Conservation (phyloP, 108 stramenopile genomes). For the Chaetoceros tenuissimus region DNA sequence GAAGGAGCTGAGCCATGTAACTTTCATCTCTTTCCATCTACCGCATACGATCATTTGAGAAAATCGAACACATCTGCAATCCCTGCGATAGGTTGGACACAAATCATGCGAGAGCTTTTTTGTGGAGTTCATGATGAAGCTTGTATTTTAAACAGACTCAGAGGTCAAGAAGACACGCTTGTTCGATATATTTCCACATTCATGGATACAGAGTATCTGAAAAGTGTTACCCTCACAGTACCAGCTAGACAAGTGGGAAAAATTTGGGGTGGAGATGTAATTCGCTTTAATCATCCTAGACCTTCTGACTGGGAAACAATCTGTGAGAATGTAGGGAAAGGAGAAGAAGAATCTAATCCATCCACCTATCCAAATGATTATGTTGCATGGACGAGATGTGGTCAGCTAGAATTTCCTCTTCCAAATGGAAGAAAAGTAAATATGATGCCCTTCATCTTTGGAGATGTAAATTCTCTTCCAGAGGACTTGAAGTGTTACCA, state of each 20-base stretch:
- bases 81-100: constrained; percentile 3
- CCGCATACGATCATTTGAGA: too few relatives aligned
- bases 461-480: constrained; percentile 1
- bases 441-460: constrained; percentile 9
- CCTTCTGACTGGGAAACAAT: too few relatives aligned
- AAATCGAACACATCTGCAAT: too few relatives aligned
- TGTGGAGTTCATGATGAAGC: background rate
- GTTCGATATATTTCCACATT: background rate
- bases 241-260: too few relatives aligned
- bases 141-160: background rate
- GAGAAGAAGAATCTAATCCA: too few relatives aligned
- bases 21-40: too few relatives aligned
- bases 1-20: too few relatives aligned
- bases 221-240: background rate
- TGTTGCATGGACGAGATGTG: constrained; percentile 6
- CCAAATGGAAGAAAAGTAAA: constrained; percentile 4
- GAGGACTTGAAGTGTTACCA: background rate
- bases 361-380: background rate
- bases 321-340: too few relatives aligned
- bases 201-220: background rate
- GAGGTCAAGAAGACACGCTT: constrained; percentile 1
- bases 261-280: too few relatives aligned
- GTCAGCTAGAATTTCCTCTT: constrained; percentile 2
- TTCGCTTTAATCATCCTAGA: too few relatives aligned
- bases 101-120: background rate